Evolutionary conservation across 78 protist genomes (phyloP).

Genomic region (Protostelium mycophagum): DNA sequence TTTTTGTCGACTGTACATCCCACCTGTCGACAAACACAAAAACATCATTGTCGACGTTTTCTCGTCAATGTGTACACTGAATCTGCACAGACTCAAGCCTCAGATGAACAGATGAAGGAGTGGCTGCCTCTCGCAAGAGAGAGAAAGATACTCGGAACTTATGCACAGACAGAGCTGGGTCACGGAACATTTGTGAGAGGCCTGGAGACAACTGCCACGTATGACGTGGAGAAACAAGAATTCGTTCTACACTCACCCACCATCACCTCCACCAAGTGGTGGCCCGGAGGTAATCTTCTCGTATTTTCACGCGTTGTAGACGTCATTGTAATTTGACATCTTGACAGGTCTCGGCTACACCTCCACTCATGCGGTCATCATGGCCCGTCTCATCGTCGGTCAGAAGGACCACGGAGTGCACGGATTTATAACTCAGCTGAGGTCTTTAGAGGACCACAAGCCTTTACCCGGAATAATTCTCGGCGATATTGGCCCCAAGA

Average conservation of each 20-base stretch:
- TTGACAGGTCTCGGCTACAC: constrained; percentile 34
- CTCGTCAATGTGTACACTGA: constrained; percentile 33
- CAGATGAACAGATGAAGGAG: constrained; percentile 25
- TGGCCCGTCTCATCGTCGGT: constrained; percentile 44
- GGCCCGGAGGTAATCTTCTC: constrained; percentile 49
- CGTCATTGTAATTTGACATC: constrained; percentile 3
- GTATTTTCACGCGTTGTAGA: constrained; percentile 9
- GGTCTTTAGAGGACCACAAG: constrained; percentile 14
- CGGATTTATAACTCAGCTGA: constrained; percentile 30
- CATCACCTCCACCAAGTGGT: constrained; percentile 61
- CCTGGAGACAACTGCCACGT: constrained; percentile 68
- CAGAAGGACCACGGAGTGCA: constrained; percentile 51
- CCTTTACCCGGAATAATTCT: constrained; percentile 35
- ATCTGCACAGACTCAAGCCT: constrained; percentile 25
- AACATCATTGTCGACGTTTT: too few species aligned
- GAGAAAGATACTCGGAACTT: constrained; percentile 36
- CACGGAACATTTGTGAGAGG: constrained; percentile 70
- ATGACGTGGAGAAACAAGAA: constrained; percentile 23
- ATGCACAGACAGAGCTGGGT: constrained; percentile 64
- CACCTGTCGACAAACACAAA: neutral
- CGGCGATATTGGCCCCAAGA: constrained; percentile 65
- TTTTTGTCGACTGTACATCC: neutral
- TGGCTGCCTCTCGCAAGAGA: constrained; percentile 21
- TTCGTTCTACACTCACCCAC: constrained; percentile 48
- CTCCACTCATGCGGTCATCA: constrained; percentile 59